These are phyloP conservation scores for Starmerella sirachaensis DNA, from an alignment of 805 yeast species.

Conservation along the genomic window DNA sequence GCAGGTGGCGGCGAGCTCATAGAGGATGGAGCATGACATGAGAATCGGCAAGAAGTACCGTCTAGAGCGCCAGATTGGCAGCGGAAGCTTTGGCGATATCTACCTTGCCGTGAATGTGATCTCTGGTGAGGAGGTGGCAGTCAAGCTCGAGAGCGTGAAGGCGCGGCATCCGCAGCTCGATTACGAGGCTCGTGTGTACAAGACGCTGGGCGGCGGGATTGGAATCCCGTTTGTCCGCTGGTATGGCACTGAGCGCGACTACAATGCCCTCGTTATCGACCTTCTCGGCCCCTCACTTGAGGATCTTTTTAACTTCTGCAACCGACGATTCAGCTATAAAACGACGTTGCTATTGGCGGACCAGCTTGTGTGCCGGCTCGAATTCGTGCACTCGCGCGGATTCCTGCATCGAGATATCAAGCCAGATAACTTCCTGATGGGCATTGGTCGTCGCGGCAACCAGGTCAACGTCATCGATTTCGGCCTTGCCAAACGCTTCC, in stretches of 20 bases:
- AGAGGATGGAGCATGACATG: slow-evolving; percentile 36
- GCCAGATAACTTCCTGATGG: slow-evolving; percentile 77
- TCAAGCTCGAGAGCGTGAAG: slow-evolving; percentile 75
- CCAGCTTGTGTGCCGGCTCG: slow-evolving; percentile 86
- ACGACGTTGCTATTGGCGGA: slow-evolving; percentile 88
- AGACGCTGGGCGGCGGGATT: slow-evolving; percentile 87
- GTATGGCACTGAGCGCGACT: slow-evolving; percentile 94
- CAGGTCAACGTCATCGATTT: slow-evolving; percentile 91
- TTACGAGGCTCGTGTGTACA: slow-evolving; percentile 92
- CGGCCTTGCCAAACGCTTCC: slow-evolving; percentile 84
- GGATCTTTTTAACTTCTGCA: slow-evolving; percentile 91
- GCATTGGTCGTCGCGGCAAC: slow-evolving; percentile 85
- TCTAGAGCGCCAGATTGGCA: slow-evolving; percentile 93
- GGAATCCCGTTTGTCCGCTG: slow-evolving; percentile 96
- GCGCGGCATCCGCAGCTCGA: slow-evolving; percentile 96
- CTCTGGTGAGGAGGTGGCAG: slow-evolving; percentile 95
- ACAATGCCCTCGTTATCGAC: slow-evolving; percentile 94
- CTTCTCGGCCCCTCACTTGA: slow-evolving; percentile 90
- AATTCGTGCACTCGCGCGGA: slow-evolving; percentile 88
- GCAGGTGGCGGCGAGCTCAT: not conserved
- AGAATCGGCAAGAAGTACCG: slow-evolving; percentile 92
- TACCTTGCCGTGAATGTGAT: slow-evolving; percentile 82
- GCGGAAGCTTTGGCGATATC: slow-evolving; percentile 96
- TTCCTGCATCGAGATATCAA: slow-evolving; percentile 77
- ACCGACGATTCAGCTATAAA: slow-evolving; percentile 82